These are phyloP conservation scores for Chytridiales sp. DNA, from an alignment of 371 early-diverging fungal species.

Conservation along the genomic window DNA sequence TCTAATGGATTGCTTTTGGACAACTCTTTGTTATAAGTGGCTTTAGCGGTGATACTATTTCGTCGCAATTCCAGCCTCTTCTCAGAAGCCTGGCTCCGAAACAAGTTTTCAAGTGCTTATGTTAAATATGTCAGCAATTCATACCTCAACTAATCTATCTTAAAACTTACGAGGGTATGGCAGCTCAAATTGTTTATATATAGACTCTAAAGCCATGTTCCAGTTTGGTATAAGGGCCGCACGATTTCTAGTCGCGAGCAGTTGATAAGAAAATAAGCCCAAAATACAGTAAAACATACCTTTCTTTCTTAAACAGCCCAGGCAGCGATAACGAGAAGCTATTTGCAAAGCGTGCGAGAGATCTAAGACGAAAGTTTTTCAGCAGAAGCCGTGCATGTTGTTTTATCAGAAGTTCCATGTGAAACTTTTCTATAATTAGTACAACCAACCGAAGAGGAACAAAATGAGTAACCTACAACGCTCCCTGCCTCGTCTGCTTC, in stretches of 20 bases:
- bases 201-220: slow-evolving; percentile 21
- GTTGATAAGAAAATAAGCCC: neutral
- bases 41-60: neutral
- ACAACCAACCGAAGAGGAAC: neutral
- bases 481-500: neutral
- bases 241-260: slow-evolving; percentile 15
- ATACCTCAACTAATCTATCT: slow-evolving; percentile 4
- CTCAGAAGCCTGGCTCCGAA: neutral
- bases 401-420: slow-evolving; percentile 38
- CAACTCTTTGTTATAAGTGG: neutral
- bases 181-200: slow-evolving; percentile 43
- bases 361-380: slow-evolving; percentile 15
- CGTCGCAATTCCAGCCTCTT: neutral
- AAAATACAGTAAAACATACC: slow-evolving; percentile 24
- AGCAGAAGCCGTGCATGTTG: slow-evolving; percentile 38
- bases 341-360: slow-evolving; percentile 32
- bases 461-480: neutral
- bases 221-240: slow-evolving; percentile 25
- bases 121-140: neutral
- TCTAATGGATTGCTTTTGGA: neutral
- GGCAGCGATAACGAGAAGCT: slow-evolving; percentile 33
- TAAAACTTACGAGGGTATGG: slow-evolving; percentile 37
- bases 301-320: slow-evolving; percentile 32
- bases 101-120: neutral
- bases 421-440: slow-evolving; percentile 16